Evolutionary conservation across 164 flowering plant species (phyloP), one percentile per base, ranked within the genome.

Genomic region (Aristolochia californica): DNA sequence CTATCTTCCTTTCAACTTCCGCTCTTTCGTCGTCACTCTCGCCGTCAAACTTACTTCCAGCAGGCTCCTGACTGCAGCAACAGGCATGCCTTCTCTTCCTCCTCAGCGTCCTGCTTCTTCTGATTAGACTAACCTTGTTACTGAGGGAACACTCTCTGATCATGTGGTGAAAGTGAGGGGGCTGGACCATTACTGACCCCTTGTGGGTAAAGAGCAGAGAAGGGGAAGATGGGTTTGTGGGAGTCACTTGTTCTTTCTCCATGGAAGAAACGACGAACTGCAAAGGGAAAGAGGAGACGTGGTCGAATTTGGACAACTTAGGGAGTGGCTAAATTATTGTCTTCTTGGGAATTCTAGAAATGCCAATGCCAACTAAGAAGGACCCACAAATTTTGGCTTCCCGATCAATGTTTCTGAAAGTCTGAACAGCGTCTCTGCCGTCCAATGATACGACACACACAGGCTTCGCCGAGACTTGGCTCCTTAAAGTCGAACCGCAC

Each of bases 351-450:
- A 55, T 59, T 70, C 67, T 20, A 57, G 69, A 73, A 70, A 72
- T 67, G 73, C 73, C 77, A 75, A 72, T 73, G 82, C 72, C 82
- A 78, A 70, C 79, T 64, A 62, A 62, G 74, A 68, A 48, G 61
- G 74, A 61, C 53, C 79, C 76, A 71, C 54, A 5, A 5, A 5
- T 68, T 71, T 70, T 67, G 70, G 62, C 61, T 55, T 71, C 68
- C 67, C 60, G 55, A 60, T 44, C 54, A 50, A 27, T 44, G 60
- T 43, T 47, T 62, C 59, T 45, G 34, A 3, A 7, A 28, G 34
- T 28, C 34, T 28, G 34, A 28, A 3, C 34, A 28, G 34, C 34
- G 34, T 20, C 53, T 18, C 12, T 21, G 53, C 53, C 18, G 49
- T 8, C 8, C 18, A 5, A 5, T 50, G 56, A 64, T 27, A 15